phyloP scores from a whole-genome alignment of 345 rosid genomes.

The Iberis pinnata region DNA sequence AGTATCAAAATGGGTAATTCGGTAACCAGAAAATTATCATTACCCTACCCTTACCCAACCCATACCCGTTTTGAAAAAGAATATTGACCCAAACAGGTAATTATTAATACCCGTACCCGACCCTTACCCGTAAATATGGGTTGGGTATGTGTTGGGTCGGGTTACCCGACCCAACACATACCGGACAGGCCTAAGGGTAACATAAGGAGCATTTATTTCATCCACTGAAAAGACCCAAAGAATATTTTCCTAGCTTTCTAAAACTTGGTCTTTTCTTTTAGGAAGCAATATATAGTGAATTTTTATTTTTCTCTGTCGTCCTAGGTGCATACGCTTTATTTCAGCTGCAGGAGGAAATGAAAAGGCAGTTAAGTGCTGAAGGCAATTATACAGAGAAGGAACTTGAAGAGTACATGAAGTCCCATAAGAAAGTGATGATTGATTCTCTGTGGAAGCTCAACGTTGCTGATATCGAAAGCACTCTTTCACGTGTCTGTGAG shows the following conservation, averaged over 20 bases:
- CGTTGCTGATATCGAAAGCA: slow-evolving; percentile 91
- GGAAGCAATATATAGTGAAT: not conserved
- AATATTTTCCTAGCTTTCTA: slow-evolving; percentile 7
- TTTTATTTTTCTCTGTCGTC: slow-evolving; percentile 12
- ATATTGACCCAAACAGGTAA: too few species aligned
- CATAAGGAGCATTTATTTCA: slow-evolving; percentile 1
- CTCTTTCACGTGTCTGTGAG: slow-evolving; percentile 92
- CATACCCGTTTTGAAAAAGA: too few species aligned
- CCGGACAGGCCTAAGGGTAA: too few species aligned
- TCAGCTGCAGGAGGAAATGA: slow-evolving; percentile 99
- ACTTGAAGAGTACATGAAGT: slow-evolving; percentile 82
- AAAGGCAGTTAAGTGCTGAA: slow-evolving; percentile 82
- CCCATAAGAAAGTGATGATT: slow-evolving; percentile 87
- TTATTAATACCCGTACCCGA: too few species aligned
- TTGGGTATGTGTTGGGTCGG: too few species aligned
- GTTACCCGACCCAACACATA: too few species aligned
- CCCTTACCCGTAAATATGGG: too few species aligned
- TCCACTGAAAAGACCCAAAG: slow-evolving; percentile 3
- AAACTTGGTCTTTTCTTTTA: slow-evolving; percentile 13
- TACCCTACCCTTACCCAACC: too few species aligned
- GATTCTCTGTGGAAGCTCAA: slow-evolving; percentile 98
- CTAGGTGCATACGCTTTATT: slow-evolving; percentile 91
- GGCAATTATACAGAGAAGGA: slow-evolving; percentile 87
- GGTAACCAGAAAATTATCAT: too few species aligned
- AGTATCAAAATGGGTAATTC: too few species aligned